Evolutionary conservation across 2,329 filamentous ascomycete genomes (phyloP), one percentile per base, ranked within the genome.

Genomic region (Fusarium hainanense): DNA sequence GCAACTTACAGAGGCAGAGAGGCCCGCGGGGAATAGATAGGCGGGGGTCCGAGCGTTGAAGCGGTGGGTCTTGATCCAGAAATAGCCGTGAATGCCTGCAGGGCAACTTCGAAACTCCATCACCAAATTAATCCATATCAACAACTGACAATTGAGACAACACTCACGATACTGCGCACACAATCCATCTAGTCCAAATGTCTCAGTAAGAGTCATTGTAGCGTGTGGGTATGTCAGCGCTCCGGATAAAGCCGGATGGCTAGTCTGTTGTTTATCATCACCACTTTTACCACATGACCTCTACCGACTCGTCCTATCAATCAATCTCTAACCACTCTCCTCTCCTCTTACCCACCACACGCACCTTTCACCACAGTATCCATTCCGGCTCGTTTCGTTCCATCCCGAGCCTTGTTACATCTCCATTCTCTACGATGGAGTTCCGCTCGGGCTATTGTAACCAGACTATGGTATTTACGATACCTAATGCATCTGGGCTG

Each of bases 281-380:
- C 68, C 59, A 63, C 65, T 64, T 71, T 70, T 69, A 54, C 68
- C 68, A 71, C 68, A 71, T 71, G 68, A 71, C 68, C 63, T 68
- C 34, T 37, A 43, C 54, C 66, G 57, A 52, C 64, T 57, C 54
- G 20, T 63, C 57, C 60, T 68, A 70, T 70, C 49, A 43, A 41
- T 9, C 40, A 16, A 37, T 37, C 59, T 57, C 51, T 30, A 47
- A 52, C 37, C 54, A 21, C 34, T 56, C 32, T 47, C 55, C 37
- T 37, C 47, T 63, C 46, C 51, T 54, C 37, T 42, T 51, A 54
- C 37, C 30, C 51, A 68, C 62, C 58, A 55, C 52, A 56, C 58
- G 52, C 58, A 58, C 58, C 52, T 66, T 46, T 44, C 52, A n/a
- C 34, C 34, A 34, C 2, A 23, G 18, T 51, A n/a, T 54, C 27